phyloP scores from a whole-genome alignment of 2,329 filamentous ascomycete species.

The Laburnicola sp. region DNA sequence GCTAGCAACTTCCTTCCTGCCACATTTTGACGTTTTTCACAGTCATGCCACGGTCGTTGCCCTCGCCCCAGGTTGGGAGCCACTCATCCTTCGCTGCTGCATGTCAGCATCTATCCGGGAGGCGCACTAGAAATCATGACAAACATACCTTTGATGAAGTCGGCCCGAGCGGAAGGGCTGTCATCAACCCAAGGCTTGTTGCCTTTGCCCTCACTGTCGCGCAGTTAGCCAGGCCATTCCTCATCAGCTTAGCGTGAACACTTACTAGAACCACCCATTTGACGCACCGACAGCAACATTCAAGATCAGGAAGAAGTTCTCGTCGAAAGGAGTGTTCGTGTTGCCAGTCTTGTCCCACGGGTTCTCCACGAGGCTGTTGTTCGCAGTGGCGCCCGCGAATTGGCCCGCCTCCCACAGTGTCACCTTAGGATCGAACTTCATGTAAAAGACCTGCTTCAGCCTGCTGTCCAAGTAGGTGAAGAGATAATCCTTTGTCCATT shows the following conservation, averaged over 20 bases:
- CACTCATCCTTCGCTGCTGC: conserved; percentile 60
- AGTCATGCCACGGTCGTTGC: conserved; percentile 61
- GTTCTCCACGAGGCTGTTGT: conserved; percentile 65
- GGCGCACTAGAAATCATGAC: neutral
- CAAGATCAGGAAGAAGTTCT: conserved; percentile 73
- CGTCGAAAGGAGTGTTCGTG: conserved; percentile 71
- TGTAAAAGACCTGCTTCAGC: conserved; percentile 77
- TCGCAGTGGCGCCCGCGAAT: conserved; percentile 64
- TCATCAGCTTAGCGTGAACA: conserved; percentile 24
- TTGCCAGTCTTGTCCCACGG: conserved; percentile 65
- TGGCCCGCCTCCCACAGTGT: conserved; percentile 68
- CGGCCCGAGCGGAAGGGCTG: conserved; percentile 24
- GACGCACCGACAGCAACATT: conserved; percentile 76
- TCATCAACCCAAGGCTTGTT: conserved; percentile 70
- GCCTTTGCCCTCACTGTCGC: conserved; percentile 51
- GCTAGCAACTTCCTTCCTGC: conserved; percentile 43
- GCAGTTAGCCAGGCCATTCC: conserved; percentile 36
- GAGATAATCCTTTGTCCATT: conserved; percentile 80
- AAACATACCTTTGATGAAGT: conserved; percentile 31
- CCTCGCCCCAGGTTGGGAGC: conserved; percentile 69
- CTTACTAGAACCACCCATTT: conserved; percentile 78
- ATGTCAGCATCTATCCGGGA: conserved; percentile 58
- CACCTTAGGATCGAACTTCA: conserved; percentile 59
- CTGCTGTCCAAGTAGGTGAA: conserved; percentile 82
- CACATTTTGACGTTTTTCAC: conserved; percentile 65